These are phyloP conservation scores for Posidonia australis DNA, from an alignment of 106 monocot species.

Conservation along the genomic window DNA sequence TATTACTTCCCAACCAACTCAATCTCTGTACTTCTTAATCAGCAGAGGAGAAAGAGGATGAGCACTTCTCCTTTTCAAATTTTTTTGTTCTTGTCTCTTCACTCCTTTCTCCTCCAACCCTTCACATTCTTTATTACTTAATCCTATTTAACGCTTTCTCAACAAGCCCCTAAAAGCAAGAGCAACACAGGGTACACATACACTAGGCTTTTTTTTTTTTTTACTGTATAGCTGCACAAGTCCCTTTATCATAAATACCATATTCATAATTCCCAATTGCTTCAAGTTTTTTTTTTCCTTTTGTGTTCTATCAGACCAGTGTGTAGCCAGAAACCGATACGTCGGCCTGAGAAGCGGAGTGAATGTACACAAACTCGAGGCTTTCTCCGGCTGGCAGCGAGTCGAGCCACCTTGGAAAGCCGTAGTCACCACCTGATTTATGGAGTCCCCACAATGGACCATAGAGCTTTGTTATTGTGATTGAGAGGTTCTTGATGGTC, in stretches of 20 bases:
- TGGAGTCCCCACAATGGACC: conserved; percentile 27
- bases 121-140: background rate
- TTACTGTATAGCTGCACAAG: background rate
- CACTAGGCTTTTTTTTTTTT: background rate
- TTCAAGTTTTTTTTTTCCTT: too few relatives aligned
- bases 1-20: too few relatives aligned
- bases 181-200: background rate
- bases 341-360: conserved; percentile 18
- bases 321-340: conserved; percentile 18
- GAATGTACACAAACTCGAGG: conserved; percentile 26
- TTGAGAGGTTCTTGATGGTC: conserved; percentile 6
- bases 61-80: conserved; percentile 6
- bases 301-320: background rate
- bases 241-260: background rate
- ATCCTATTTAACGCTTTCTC: background rate
- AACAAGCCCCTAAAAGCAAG: background rate
- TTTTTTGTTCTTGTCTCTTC: conserved; percentile 12
- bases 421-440: conserved; percentile 9
- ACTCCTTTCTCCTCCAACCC: conserved; percentile 14
- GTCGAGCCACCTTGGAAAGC: conserved; percentile 16
- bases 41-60: conserved; percentile 30
- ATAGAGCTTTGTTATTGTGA: conserved; percentile 18
- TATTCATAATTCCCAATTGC: background rate
- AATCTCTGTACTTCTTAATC: too few relatives aligned
- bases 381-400: conserved; percentile 20